Conservation (phyloP, 169 alveolate species). For the Plasmodium knowlesi region DNA sequence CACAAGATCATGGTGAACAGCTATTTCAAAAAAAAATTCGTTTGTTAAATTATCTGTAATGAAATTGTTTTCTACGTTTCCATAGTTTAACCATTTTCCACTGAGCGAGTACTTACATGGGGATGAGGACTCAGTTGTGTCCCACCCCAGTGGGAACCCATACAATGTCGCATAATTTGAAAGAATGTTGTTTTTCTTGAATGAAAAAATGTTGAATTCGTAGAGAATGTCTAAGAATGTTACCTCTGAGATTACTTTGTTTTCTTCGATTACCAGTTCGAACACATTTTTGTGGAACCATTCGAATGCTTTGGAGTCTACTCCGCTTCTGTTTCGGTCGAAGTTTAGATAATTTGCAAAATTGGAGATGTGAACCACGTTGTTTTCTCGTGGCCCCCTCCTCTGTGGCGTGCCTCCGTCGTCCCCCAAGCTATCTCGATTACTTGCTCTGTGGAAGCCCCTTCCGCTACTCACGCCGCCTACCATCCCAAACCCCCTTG, state of each 20-base stretch:
- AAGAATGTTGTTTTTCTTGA: conserved; percentile 1
- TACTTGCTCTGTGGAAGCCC: not conserved
- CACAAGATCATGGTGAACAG: conserved; percentile 34
- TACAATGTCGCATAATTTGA: not conserved
- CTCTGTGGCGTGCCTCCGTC: not conserved
- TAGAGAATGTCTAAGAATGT: conserved; percentile 58
- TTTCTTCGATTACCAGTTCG: conserved; percentile 54
- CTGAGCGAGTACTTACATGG: conserved; percentile 1
- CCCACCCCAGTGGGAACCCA: not conserved
- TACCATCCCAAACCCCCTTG: not conserved
- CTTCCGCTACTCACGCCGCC: not conserved
- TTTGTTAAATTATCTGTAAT: conserved; percentile 26
- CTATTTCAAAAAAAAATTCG: conserved; percentile 60
- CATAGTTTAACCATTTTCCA: conserved; percentile 23
- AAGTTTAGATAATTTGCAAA: conserved; percentile 35
- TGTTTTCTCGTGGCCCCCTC: not conserved
- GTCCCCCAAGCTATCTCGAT: not conserved
- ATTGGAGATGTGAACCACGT: conserved; percentile 27
- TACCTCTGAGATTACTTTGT: conserved; percentile 21
- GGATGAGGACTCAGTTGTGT: not conserved
- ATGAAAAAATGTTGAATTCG: conserved; percentile 43
- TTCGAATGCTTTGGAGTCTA: conserved; percentile 30
- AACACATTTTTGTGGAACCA: conserved; percentile 50
- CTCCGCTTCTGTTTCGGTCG: conserved; percentile 10
- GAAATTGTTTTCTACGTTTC: conserved; percentile 1